phyloP scores from a whole-genome alignment of 331 rosid species.

The Rhamnella rubrinervis region DNA sequence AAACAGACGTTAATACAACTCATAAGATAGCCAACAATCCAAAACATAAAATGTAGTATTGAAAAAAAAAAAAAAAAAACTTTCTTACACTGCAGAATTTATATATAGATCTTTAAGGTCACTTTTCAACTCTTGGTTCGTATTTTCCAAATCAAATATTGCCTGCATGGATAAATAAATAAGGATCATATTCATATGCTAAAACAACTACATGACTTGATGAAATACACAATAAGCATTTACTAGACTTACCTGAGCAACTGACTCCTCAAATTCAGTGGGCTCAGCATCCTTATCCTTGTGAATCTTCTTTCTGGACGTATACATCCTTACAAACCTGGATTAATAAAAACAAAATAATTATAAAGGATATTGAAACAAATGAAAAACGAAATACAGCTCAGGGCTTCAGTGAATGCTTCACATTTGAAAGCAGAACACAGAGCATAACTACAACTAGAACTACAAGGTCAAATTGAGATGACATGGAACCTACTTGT shows the following conservation, averaged over 20 bases:
- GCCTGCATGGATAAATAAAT: constrained; percentile 31
- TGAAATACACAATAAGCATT: not conserved
- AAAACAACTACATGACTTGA: not conserved
- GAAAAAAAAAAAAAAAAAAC: not conserved
- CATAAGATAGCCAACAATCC: not conserved
- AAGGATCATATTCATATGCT: not conserved
- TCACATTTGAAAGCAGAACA: too few relatives aligned
- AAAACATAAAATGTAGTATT: not conserved
- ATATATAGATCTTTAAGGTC: constrained; percentile 64
- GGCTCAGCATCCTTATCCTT: constrained; percentile 67
- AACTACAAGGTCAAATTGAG: too few relatives aligned
- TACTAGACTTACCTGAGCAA: constrained; percentile 47
- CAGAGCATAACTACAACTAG: too few relatives aligned
- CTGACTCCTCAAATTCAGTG: constrained; percentile 66
- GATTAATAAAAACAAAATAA: too few relatives aligned
- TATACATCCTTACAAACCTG: constrained; percentile 56
- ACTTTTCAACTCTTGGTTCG: constrained; percentile 63
- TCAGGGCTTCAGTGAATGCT: too few relatives aligned
- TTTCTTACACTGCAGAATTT: constrained; percentile 50
- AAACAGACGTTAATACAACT: not conserved
- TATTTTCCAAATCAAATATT: constrained; percentile 64
- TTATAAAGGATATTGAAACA: not conserved
- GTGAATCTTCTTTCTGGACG: constrained; percentile 66
- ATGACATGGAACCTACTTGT: too few relatives aligned
- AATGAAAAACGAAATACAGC: too few relatives aligned